Conservation (phyloP, 176 grass and related monocot genomes). For the Aegilops longissima region DNA sequence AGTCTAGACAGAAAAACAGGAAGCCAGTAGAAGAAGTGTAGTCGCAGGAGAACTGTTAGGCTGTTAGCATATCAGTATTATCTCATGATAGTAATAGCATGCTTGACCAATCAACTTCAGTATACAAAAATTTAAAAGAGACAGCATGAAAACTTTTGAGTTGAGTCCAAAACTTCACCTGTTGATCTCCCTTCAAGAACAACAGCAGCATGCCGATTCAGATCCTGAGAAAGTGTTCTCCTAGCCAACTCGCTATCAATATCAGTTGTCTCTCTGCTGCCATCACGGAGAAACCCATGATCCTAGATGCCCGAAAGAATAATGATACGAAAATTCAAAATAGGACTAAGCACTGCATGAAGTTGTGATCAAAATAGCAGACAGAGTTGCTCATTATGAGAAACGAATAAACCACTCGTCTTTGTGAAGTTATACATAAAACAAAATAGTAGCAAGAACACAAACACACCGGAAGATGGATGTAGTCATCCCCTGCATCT, state of each 20-base stretch:
- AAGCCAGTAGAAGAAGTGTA: constrained; percentile 2
- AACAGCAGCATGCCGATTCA: constrained; percentile 96
- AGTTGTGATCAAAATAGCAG: constrained; percentile 9
- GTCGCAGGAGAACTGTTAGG: neutral
- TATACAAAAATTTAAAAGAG: neutral
- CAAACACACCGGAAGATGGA: constrained; percentile 72
- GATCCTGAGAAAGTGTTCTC: constrained; percentile 83
- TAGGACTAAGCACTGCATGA: constrained; percentile 18
- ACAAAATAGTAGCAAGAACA: constrained; percentile 21
- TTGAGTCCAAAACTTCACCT: constrained; percentile 43
- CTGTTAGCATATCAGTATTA: neutral
- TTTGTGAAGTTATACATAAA: constrained; percentile 20
- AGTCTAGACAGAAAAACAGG: neutral
- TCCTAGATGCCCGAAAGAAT: constrained; percentile 50
- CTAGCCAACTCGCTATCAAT: constrained; percentile 58
- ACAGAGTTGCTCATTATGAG: neutral
- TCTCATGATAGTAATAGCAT: constrained; percentile 32
- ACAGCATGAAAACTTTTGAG: neutral
- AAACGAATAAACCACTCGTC: constrained; percentile 20
- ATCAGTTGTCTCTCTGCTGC: constrained; percentile 70
- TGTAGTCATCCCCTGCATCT: constrained; percentile 90
- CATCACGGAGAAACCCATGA: constrained; percentile 90
- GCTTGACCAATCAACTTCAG: neutral
- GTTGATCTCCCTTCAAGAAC: constrained; percentile 91
- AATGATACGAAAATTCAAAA: constrained; percentile 1